Evolutionary conservation across 176 grass and related monocot genomes (phyloP), one percentile per base, ranked within the genome.

Genomic region (Pharus latifolius): DNA sequence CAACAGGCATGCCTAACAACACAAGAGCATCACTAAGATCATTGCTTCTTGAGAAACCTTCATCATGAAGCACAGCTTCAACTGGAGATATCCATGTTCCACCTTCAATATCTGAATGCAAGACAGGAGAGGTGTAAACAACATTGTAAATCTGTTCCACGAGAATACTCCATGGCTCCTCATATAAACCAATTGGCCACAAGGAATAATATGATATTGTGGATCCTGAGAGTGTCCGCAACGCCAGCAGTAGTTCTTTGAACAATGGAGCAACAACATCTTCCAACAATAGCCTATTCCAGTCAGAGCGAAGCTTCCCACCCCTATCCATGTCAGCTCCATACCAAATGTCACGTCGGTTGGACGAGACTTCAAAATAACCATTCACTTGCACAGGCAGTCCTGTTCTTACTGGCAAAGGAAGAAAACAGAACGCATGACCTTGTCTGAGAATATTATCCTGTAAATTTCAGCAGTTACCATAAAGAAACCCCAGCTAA

Each of bases 321-420:
- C 86, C 93, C 55, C 86, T 91, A 78, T 97, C 93, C 93, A 97
- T 97, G 74, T 97, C 93, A 84, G 83, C 83, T 18, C 93, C 93
- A 70, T 87, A 97, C 93, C 93, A 97, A 76, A 97, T 90, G 66
- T 84, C 88, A 69, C 93, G 93, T 14, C 93, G 83, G 67, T 97
- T 97, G 42, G 93, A 97, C 1, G 93, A 92, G 79, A 97, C 87
- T 78, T 97, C 93, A 74, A 97, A 97, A 82, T 92, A 97, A 80
- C 85, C 89, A 87, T 97, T 97, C 80, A 97, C 93, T 56, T 97
- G 93, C 52, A 97, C 89, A 69, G 93, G 51, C 69, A 97, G 55
- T 47, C 93, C 93, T 40, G 93, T 97, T 56, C 63, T 70, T 74
- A 97, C 93, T 67, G 93, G 93, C 78, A 97, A 81, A 70, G 93